Conservation (phyloP, 495 filamentous ascomycete genomes). For the Penicillium manginii region DNA sequence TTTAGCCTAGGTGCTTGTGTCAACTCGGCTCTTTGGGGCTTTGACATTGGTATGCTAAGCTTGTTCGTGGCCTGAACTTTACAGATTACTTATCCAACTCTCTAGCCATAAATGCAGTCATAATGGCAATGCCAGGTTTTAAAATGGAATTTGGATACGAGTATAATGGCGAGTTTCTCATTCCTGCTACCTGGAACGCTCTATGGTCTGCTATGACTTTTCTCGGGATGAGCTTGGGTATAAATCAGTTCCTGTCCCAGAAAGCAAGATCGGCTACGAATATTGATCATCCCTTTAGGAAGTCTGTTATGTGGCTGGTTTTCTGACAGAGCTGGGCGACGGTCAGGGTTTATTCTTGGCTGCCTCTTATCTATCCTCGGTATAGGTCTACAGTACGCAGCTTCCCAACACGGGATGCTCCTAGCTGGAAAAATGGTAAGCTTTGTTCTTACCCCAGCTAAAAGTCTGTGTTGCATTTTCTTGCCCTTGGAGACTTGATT, state of each 20-base stretch:
- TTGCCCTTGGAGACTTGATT: too few relatives aligned
- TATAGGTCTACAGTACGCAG: conserved; percentile 13
- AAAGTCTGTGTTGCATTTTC: too few relatives aligned
- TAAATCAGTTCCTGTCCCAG: not conserved
- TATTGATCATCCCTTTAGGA: not conserved
- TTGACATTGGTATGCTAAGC: conserved; percentile 9
- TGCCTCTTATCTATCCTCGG: conserved; percentile 6
- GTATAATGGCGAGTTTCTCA: conserved; percentile 9
- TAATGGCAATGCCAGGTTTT: conserved; percentile 11
- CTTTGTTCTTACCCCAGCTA: not conserved
- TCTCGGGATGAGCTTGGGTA: conserved; percentile 15
- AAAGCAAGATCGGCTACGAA: too few relatives aligned
- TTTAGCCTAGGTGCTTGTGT: conserved; percentile 11
- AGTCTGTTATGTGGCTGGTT: conserved; percentile 12
- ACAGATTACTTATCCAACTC: not conserved
- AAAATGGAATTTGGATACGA: conserved; percentile 18
- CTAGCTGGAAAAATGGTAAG: conserved; percentile 15
- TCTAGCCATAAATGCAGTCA: conserved; percentile 9
- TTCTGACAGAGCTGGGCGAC: conserved; percentile 9
- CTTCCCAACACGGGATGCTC: conserved; percentile 8
- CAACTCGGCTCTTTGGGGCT: conserved; percentile 16
- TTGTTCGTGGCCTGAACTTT: not conserved
- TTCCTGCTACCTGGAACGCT: conserved; percentile 14
- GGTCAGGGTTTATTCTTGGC: conserved; percentile 7
- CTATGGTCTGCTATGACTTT: conserved; percentile 16